Evolutionary conservation across 441 rosid species (phyloP).

Genomic region (Viola pubescens): DNA sequence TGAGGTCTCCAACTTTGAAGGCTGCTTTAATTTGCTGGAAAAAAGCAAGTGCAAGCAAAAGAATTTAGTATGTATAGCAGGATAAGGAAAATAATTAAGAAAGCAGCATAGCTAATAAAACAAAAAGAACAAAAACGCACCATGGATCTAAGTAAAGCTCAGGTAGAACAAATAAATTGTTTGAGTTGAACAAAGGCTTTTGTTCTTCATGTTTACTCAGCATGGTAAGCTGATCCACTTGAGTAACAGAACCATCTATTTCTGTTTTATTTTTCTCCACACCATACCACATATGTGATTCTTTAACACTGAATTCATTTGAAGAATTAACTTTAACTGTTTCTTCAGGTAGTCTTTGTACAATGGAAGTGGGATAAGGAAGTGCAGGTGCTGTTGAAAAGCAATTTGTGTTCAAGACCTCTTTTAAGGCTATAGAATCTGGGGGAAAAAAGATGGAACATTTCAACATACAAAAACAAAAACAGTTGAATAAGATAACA

Average conservation of each 20-base stretch:
- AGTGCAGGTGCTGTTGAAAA: conserved; percentile 20
- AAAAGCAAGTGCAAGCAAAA: neutral
- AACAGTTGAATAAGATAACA: no score
- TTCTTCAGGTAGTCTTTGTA: conserved; percentile 22
- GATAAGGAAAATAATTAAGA: no score
- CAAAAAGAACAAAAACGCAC: conserved; percentile 17
- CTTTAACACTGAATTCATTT: conserved; percentile 18
- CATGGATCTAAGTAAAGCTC: conserved; percentile 19
- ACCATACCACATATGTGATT: conserved; percentile 10
- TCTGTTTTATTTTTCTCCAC: conserved; percentile 4
- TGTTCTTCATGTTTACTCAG: conserved; percentile 24
- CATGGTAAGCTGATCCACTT: conserved; percentile 16
- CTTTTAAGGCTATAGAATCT: conserved; percentile 23
- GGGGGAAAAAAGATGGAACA: conserved; percentile 6
- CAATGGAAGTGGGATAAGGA: conserved; percentile 13
- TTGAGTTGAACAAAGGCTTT: conserved; percentile 15
- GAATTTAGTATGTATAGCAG: neutral
- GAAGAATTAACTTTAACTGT: conserved; percentile 16
- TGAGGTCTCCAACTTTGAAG: conserved; percentile 21
- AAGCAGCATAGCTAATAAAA: neutral
- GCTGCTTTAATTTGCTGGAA: conserved; percentile 34
- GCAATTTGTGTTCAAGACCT: conserved; percentile 24
- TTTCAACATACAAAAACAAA: neutral
- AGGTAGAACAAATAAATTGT: conserved; percentile 15
- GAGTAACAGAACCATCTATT: conserved; percentile 16